Evolutionary conservation across 306 rosid genomes (phyloP), one percentile per base, ranked within the genome.

Genomic region (Pyrus bretschneideri): DNA sequence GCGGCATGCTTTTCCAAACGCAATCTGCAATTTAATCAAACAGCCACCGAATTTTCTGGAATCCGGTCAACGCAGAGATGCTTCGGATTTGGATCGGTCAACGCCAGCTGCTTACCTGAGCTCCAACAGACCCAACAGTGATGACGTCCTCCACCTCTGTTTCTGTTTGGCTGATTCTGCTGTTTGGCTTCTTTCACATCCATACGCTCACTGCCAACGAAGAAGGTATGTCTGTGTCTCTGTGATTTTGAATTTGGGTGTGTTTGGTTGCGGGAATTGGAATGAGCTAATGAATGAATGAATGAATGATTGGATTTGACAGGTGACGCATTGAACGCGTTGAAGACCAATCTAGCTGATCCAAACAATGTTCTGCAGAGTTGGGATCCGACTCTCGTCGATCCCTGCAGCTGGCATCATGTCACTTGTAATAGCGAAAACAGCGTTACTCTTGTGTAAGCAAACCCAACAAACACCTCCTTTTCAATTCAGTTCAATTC

Each of bases 401-500:
- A 23, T 23, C 25, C 25, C 69, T 95, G 98, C 74, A 91, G 96
- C 2, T 95, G 99, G 99, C 88, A 88, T 79, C 96, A 95, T 64
- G 97, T 95, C 69, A 88, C 97, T 22, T 95, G 99, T 85, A 89
- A 88, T 65, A 79, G 82, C 44, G 89, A 89, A 30, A 90, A 89
- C 73, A 83, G 90, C 42, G 98, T 92, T 72, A 95, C 97, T n/a
- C 86, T 93, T 61, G 97, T 95, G 99, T 95, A 91, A 90, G 97
- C 38, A 15, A 49, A 49, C 54, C 54, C 54, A 4, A 8, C 15
- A 31, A 29, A 29, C 11, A 30, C 31, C 80, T 85, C 40, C 25
- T 58, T 72, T 46, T 76, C 68, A 60, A 54, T 55, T 25, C 12
- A 13, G 42, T 23, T 23, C 25, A 23, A 23, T 5, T 29, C 29